A percentile compares a stretch with the other conserved stretches of the same genome.
Conservation (phyloP, 2,329 filamentous ascomycete species). For the Sporothrix sp. region DNA sequence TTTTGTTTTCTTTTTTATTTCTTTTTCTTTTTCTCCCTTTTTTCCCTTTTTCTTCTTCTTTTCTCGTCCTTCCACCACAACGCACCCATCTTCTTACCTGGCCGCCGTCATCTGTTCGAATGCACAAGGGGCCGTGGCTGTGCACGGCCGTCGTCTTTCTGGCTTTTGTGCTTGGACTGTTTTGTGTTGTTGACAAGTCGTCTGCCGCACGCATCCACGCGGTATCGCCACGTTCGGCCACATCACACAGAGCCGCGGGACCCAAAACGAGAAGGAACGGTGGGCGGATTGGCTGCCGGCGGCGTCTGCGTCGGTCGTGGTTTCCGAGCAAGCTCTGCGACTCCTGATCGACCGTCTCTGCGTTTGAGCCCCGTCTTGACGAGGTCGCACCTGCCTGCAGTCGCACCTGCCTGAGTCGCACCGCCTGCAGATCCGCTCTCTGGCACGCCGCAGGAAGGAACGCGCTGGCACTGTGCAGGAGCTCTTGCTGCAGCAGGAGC, state of each 20-base stretch:
- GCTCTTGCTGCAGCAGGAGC: neutral
- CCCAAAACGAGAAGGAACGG: slow-evolving; percentile 1
- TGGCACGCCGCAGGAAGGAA: too few species aligned
- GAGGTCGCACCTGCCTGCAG: neutral
- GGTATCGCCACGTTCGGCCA: slow-evolving; percentile 2
- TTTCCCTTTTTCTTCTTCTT: neutral
- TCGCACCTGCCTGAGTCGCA: too few species aligned
- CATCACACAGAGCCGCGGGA: slow-evolving; percentile 1
- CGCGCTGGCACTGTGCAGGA: neutral
- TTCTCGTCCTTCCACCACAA: too few species aligned
- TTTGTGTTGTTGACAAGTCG: neutral
- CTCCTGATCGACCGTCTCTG: slow-evolving; percentile 6
- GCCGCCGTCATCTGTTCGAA: too few species aligned
- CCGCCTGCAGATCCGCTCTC: too few species aligned
- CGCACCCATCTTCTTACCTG: too few species aligned
- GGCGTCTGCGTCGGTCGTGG: neutral
- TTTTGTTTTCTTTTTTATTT: neutral
- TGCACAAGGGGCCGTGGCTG: too few species aligned
- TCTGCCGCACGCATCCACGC: neutral
- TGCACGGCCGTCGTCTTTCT: too few species aligned
- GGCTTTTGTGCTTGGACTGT: neutral
- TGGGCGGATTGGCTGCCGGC: neutral
- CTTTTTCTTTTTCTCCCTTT: neutral
- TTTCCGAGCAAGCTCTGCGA: slow-evolving; percentile 9
- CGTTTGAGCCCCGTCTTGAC: slow-evolving; percentile 10